Evolutionary conservation across 1,284 basidiomycete species (phyloP), one percentile per base, ranked within the genome.

Genomic region (Melanopsichium pennsylvanicum): DNA sequence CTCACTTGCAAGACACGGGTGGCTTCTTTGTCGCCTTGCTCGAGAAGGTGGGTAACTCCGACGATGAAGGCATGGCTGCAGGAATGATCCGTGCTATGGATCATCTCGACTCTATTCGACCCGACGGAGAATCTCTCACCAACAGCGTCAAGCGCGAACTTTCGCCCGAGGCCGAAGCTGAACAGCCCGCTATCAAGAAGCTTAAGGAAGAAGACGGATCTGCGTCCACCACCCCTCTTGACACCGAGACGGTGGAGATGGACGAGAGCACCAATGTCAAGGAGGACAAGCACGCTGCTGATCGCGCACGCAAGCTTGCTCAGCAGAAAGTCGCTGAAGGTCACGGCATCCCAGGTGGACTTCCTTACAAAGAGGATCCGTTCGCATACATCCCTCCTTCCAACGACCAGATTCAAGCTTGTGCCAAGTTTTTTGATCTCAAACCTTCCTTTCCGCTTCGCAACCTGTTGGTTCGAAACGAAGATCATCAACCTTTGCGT

Each of bases 11-110:
- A 83, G 91, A 99, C 81, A 93, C 94, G 0, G 96, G 96, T 11
- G 96, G 93, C 0, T 99, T 99, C 84, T 99, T 97, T 76, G 89
- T 99, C 22, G 92, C 93, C 15, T 89, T 97, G 0, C 83, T 99
- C 29, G 87, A 93, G 75, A 86, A 85, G 74, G 61, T 67, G 4
- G 70, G 68, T 35, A 61, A 67, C 35, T 41, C 45, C 2, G 63
- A 76, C n/a, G 68, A 64, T 31, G 75, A 69, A 42, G 70, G 74
- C n/a, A 69, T 78, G 68, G 73, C 78, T 2, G 51, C 56, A n/a
- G 78, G 78, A 19, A 80, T 80, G 72, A 58, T 71, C 26, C 68
- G 76, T 4, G 78, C 78, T 10, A 72, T 77, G 60, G 74, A 75
- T 16, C 58, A 69, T 16, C 66, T 72, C 39, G 61, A 61, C 27